Base-by-base conservation (phyloP, 2,329 filamentous ascomycete genomes). In the Ustilaginoidea virens region DNA sequence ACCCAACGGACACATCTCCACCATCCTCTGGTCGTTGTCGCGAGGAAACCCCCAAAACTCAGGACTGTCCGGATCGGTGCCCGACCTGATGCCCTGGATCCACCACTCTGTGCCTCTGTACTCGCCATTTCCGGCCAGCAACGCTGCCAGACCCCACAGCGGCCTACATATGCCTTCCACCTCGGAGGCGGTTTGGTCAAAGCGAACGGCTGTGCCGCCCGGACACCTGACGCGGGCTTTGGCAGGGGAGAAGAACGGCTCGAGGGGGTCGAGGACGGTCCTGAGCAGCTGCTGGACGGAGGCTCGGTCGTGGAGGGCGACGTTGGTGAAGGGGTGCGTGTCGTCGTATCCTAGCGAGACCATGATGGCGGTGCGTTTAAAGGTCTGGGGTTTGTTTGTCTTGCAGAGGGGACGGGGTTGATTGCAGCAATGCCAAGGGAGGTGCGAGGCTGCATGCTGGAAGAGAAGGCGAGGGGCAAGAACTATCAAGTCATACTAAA, bases 41-140 rank as follows among this genome's bases (percentile, higher is more conserved):
- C 73, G 64, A 37, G 80, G 77, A 32, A 69, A 73, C 0, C 79
- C 80, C 80, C 80, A 87, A 43, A 75, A 86, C 51, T 85, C 80
- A 0, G 68, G 61, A 33, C 58, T 69, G 25, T 71, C 60, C 0
- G 78, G 78, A 40, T 86, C 70, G 0, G 77, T 83, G 1, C 79
- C 80, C 18, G 70, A 63, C 36, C 71, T 69, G 32, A 86, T 58
- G 4, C 80, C 80, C 35, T 78, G 63, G 20, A 81, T 65, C 68
- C 76, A 36, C 31, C 23, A 27, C 4, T 69, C 53, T 1, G 71
- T 69, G 2, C 69, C 70, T 9, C 60, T 55, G 45, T 81, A 85
- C 22, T 66, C 55, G 28, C 70, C 74, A 5, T 69, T 70, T 6
- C 80, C 78, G 6, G 72, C 78, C 5, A 86, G 57, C 11, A 86